phyloP scores from a whole-genome alignment of 306 rosid genomes.

The Lablab purpureus region DNA sequence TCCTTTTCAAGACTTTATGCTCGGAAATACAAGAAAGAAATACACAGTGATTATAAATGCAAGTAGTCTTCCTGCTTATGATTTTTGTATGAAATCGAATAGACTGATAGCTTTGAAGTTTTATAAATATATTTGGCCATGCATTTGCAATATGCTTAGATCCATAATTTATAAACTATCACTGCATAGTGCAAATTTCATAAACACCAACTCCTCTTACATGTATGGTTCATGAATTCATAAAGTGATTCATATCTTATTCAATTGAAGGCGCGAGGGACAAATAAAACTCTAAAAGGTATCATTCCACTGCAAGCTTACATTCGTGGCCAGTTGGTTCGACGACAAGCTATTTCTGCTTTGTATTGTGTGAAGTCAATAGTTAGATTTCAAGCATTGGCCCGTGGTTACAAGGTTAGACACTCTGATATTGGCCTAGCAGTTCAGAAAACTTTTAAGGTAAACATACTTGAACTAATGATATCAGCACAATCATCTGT shows the following conservation, averaged over 20 bases:
- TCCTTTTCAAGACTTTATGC: neutral
- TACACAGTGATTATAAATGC: neutral
- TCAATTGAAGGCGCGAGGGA: slow-evolving; percentile 48
- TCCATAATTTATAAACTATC: neutral
- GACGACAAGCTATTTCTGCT: slow-evolving; percentile 59
- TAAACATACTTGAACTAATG: slow-evolving; percentile 32
- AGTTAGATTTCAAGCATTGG: slow-evolving; percentile 49
- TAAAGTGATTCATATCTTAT: slow-evolving; percentile 1
- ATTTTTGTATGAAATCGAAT: neutral
- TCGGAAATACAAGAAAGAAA: neutral
- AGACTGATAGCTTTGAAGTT: neutral
- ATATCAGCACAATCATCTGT: slow-evolving; percentile 21
- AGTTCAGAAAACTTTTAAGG: slow-evolving; percentile 46
- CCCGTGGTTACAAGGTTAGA: slow-evolving; percentile 54
- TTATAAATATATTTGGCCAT: neutral
- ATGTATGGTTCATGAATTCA: neutral
- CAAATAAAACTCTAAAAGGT: slow-evolving; percentile 44
- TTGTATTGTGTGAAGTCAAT: slow-evolving; percentile 53
- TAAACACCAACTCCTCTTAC: slow-evolving; percentile 8
- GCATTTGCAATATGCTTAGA: neutral
- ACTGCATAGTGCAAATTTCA: neutral
- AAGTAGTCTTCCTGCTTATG: neutral
- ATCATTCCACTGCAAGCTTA: slow-evolving; percentile 55
- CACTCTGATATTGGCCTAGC: slow-evolving; percentile 46
- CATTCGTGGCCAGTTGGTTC: slow-evolving; percentile 53